These are phyloP conservation scores for Euphrasia arctica DNA, from an alignment of 305 asterid species.

Conservation along the genomic window DNA sequence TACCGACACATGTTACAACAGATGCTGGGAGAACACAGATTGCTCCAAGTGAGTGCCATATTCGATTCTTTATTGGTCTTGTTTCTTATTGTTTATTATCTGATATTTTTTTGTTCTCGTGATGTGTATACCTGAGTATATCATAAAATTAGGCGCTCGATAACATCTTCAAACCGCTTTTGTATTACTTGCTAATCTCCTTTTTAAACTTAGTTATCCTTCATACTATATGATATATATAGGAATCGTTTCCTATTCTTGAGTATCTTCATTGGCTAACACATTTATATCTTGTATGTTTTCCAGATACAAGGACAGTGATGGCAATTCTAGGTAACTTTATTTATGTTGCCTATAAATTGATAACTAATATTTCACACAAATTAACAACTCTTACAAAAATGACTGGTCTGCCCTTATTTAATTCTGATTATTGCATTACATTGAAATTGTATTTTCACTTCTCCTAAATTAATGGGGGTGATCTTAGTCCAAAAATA, in stretches of 20 bases:
- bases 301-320: conserved; percentile 95
- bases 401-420: too few relatives aligned
- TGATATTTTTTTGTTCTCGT: background rate
- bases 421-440: too few relatives aligned
- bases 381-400: too few relatives aligned
- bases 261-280: conserved; percentile 18
- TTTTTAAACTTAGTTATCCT: background rate
- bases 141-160: conserved; percentile 9
- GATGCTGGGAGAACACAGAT: conserved; percentile 99
- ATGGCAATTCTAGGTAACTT: conserved; percentile 87
- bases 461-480: too few relatives aligned
- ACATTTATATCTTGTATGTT: conserved; percentile 24
- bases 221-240: too few relatives aligned
- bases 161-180: background rate
- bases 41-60: conserved; percentile 84
- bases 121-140: conserved; percentile 9
- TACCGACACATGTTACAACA: conserved; percentile 78
- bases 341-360: conserved; percentile 9
- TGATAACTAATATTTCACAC: background rate
- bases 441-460: too few relatives aligned
- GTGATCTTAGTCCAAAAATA: too few relatives aligned
- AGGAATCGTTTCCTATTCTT: background rate
- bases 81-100: background rate
- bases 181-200: conserved; percentile 8
- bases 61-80: conserved; percentile 3